Percentiles rank a stretch among this genome's conserved stretches.
phyloP scores from a whole-genome alignment of 148 eudicot species.

The Nyssa sinensis region DNA sequence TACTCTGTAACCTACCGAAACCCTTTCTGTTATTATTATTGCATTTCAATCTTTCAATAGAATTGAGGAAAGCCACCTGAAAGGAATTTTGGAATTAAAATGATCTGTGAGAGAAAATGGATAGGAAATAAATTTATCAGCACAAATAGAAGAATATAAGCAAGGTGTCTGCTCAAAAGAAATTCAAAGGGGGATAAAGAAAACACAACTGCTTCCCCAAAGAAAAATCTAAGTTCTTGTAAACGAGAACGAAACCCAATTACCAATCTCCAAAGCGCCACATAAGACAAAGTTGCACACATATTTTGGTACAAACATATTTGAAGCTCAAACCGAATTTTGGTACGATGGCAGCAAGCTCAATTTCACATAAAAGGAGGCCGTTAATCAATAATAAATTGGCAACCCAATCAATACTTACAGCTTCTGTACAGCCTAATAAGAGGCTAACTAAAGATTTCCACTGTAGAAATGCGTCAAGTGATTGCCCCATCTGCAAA shows the following conservation, averaged over 20 bases:
- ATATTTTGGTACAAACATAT: background rate
- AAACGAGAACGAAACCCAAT: background rate
- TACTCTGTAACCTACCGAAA: too few species aligned
- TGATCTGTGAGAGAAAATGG: too few species aligned
- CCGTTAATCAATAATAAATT: background rate
- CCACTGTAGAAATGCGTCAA: constrained; percentile 95
- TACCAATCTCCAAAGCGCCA: background rate
- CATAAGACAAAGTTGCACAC: background rate
- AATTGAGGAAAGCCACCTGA: too few species aligned
- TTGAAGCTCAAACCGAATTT: background rate
- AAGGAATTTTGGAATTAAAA: too few species aligned
- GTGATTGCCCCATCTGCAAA: constrained; percentile 98
- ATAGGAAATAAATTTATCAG: too few species aligned
- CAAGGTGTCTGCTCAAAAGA: too few species aligned
- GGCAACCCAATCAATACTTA: constrained; percentile 40
- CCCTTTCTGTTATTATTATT: too few species aligned
- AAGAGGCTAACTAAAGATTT: constrained; percentile 81
- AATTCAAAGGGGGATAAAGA: too few species aligned
- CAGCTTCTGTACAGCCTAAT: constrained; percentile 86
- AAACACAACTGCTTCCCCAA: background rate
- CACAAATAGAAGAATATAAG: too few species aligned
- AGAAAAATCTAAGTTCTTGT: too few species aligned
- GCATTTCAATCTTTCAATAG: too few species aligned
- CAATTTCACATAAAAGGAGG: background rate
- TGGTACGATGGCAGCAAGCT: background rate